These are phyloP conservation scores for Acanthamoeba healyi DNA, from an alignment of 208 protist species.

Conservation along the genomic window DNA sequence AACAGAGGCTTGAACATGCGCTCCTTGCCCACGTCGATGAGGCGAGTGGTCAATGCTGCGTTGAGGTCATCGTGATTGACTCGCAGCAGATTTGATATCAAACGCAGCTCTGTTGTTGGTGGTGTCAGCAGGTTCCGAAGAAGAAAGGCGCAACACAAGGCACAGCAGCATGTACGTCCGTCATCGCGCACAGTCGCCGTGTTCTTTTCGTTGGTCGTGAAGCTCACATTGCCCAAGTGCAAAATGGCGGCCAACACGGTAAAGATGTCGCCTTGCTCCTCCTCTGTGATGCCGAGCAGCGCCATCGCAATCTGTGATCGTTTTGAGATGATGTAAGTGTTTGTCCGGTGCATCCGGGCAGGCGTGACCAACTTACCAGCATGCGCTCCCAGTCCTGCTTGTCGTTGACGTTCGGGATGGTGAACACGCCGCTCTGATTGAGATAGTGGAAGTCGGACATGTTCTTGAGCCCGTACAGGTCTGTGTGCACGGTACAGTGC, in stretches of 20 bases:
- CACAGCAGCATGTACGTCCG: no score
- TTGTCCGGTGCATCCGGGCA: no score
- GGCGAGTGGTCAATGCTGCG: background rate
- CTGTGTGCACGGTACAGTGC: background rate
- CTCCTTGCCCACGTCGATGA: constrained; percentile 28
- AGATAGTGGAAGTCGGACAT: constrained; percentile 90
- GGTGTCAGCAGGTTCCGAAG: no score
- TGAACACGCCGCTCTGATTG: constrained; percentile 85
- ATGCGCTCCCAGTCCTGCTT: constrained; percentile 84
- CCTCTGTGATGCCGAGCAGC: constrained; percentile 78
- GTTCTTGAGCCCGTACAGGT: constrained; percentile 81
- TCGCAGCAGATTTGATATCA: background rate
- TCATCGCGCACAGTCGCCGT: background rate
- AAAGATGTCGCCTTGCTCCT: constrained; percentile 77
- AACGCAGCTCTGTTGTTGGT: background rate
- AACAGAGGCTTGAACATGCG: background rate
- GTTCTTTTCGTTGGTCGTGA: constrained; percentile 31
- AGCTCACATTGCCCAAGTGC: constrained; percentile 86
- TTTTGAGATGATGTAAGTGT: background rate
- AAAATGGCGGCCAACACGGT: constrained; percentile 81
- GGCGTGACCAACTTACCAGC: background rate
- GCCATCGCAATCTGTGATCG: constrained; percentile 73
- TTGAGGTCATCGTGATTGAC: background rate
- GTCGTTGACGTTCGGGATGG: constrained; percentile 92
- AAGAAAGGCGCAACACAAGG: no score